These are phyloP conservation scores for Wickerhamomyces strasburgensis DNA, from an alignment of 805 yeast species.

Conservation along the genomic window DNA sequence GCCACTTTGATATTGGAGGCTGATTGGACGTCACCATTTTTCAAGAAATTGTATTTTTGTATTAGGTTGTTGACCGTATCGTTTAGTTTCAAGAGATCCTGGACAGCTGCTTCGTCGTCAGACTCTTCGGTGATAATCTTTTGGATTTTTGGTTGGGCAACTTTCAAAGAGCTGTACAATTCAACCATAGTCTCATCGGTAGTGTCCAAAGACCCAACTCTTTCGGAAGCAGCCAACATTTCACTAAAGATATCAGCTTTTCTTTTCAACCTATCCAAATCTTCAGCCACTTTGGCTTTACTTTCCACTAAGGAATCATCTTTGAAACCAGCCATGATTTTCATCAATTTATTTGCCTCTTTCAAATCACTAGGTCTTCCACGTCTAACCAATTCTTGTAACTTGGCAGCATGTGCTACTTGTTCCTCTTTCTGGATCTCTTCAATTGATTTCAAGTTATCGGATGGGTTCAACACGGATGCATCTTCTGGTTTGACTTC, in stretches of 20 bases:
- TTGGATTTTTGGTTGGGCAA: conserved; percentile 81
- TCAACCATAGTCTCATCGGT: conserved; percentile 70
- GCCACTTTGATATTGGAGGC: conserved; percentile 47
- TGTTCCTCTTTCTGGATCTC: conserved; percentile 92
- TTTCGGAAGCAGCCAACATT: conserved; percentile 59
- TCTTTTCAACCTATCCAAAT: conserved; percentile 74
- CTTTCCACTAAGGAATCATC: conserved; percentile 65
- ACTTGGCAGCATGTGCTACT: conserved; percentile 87
- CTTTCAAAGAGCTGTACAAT: conserved; percentile 70
- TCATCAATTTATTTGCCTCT: conserved; percentile 96
- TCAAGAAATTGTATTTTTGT: conserved; percentile 59
- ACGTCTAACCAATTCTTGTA: conserved; percentile 91
- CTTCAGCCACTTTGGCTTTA: conserved; percentile 74
- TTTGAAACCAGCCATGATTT: conserved; percentile 96
- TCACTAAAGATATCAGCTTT: conserved; percentile 85
- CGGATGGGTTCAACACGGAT: conserved; percentile 88
- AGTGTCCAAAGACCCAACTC: conserved; percentile 34
- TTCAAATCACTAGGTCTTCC: conserved; percentile 93
- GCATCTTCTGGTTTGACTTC: conserved; percentile 86
- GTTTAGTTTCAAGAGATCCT: conserved; percentile 60
- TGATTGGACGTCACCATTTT: conserved; percentile 53
- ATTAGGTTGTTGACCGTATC: conserved; percentile 70
- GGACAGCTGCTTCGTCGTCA: conserved; percentile 61
- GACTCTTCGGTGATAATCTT: conserved; percentile 79
- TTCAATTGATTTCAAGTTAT: conserved; percentile 77